Evolutionary conservation across 2,329 filamentous ascomycete species (phyloP).

Genomic region (Beauveria caledonica): DNA sequence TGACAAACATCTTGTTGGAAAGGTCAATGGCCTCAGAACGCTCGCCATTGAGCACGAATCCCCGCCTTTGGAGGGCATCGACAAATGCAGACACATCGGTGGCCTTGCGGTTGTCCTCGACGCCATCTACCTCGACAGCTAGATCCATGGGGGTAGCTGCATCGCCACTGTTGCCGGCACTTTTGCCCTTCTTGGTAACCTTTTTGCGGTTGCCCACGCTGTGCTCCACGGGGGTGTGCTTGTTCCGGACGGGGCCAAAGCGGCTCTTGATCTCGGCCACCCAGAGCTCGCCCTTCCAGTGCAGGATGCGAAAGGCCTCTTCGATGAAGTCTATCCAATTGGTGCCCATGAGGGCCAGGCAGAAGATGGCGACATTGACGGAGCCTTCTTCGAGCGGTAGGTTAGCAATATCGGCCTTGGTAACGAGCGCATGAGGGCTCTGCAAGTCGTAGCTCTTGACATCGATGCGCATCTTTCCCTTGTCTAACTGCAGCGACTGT

Average conservation of each 20-base stretch:
- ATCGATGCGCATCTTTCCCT: constrained; percentile 60
- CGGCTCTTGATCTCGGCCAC: constrained; percentile 93
- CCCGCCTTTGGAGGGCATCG: constrained; percentile 68
- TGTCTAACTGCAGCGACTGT: constrained; percentile 53
- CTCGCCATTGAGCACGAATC: constrained; percentile 72
- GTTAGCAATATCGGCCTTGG: constrained; percentile 78
- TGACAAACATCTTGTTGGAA: constrained; percentile 96
- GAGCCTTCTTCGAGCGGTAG: constrained; percentile 67
- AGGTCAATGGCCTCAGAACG: constrained; percentile 60
- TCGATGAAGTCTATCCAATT: constrained; percentile 97
- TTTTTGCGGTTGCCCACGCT: constrained; percentile 64
- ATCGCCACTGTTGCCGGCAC: constrained; percentile 37
- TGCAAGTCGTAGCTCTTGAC: constrained; percentile 84
- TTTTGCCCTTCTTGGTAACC: constrained; percentile 39
- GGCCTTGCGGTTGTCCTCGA: constrained; percentile 55
- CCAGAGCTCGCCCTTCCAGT: constrained; percentile 95
- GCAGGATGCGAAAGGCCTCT: constrained; percentile 84
- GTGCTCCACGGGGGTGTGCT: constrained; percentile 47
- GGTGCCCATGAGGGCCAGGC: constrained; percentile 94
- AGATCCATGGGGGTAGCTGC: constrained; percentile 47
- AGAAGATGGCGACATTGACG: constrained; percentile 87
- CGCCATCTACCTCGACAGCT: constrained; percentile 63
- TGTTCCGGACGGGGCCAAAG: constrained; percentile 45
- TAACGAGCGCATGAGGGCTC: constrained; percentile 66
- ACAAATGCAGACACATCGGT: constrained; percentile 86